These are phyloP conservation scores for Yamadazyma trypodendri DNA, from an alignment of 1,139 yeast genomes.

Conservation along the genomic window DNA sequence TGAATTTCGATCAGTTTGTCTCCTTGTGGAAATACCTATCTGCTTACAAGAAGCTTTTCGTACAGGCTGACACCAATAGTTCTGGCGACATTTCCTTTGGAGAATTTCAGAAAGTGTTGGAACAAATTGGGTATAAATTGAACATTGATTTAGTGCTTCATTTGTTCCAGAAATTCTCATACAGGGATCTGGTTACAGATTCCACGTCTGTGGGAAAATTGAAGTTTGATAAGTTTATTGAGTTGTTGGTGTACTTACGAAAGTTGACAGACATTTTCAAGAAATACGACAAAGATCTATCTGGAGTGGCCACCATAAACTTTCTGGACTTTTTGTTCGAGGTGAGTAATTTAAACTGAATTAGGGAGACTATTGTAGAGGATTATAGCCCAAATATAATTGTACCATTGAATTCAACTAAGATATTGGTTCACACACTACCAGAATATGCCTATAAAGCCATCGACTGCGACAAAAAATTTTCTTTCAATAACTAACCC, in stretches of 20 bases:
- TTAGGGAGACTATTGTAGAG: too few relatives aligned
- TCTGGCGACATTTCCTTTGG: constrained; percentile 65
- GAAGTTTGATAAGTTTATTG: constrained; percentile 82
- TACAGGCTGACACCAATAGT: constrained; percentile 59
- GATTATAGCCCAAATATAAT: too few relatives aligned
- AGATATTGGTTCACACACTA: not conserved
- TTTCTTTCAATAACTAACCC: constrained; percentile 1
- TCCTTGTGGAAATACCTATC: constrained; percentile 70
- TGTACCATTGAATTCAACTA: too few relatives aligned
- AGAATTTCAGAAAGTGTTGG: constrained; percentile 66
- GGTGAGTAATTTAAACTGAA: constrained; percentile 37
- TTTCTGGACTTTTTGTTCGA: constrained; percentile 78
- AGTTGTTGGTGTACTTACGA: constrained; percentile 72
- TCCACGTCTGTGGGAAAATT: constrained; percentile 50
- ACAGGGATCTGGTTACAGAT: constrained; percentile 32
- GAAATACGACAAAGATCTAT: constrained; percentile 70
- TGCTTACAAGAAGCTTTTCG: constrained; percentile 69
- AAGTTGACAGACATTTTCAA: constrained; percentile 78
- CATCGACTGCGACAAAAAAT: constrained; percentile 1
- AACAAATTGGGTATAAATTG: constrained; percentile 67
- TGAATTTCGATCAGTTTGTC: constrained; percentile 66
- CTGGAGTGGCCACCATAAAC: constrained; percentile 74
- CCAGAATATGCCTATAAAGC: not conserved
- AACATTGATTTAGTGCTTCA: constrained; percentile 62
- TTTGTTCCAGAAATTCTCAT: constrained; percentile 59